phyloP scores from a whole-genome alignment of 306 rosid genomes.

The Parietaria judaica region DNA sequence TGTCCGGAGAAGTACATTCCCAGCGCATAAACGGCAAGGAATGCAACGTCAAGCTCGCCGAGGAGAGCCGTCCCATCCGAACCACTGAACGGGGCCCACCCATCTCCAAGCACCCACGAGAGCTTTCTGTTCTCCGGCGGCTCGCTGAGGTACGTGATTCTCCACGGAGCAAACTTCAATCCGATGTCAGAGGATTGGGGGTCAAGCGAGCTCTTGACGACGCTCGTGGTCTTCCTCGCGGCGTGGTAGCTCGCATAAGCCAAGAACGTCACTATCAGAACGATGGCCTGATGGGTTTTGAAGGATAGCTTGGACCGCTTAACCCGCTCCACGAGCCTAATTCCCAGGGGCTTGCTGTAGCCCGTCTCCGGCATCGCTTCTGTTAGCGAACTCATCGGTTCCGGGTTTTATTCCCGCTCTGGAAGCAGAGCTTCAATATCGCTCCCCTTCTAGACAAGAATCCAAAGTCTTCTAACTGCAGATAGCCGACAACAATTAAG shows the following conservation, averaged over 20 bases:
- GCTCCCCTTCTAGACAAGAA: slow-evolving; percentile 18
- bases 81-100: slow-evolving; percentile 89
- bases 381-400: slow-evolving; percentile 43
- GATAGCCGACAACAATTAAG: not conserved
- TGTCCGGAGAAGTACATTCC: slow-evolving; percentile 99
- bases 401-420: slow-evolving; percentile 2
- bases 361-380: slow-evolving; percentile 29
- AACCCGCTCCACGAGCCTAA: slow-evolving; percentile 40
- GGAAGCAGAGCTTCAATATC: slow-evolving; percentile 9
- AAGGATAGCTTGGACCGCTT: slow-evolving; percentile 59
- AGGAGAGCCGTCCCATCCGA: slow-evolving; percentile 75
- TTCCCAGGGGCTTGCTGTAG: slow-evolving; percentile 50
- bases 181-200: slow-evolving; percentile 47
- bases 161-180: slow-evolving; percentile 27
- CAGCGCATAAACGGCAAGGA: slow-evolving; percentile 72
- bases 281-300: slow-evolving; percentile 75
- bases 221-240: slow-evolving; percentile 83
- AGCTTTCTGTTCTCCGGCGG: slow-evolving; percentile 22
- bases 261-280: slow-evolving; percentile 68
- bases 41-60: slow-evolving; percentile 88
- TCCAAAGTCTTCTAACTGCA: slow-evolving; percentile 24
- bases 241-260: slow-evolving; percentile 94
- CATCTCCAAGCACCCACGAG: slow-evolving; percentile 42
- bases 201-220: slow-evolving; percentile 91
- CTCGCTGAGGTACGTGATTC: slow-evolving; percentile 13